A percentile compares a stretch with the other conserved stretches of the same genome.
Evolutionary conservation across 2,329 filamentous ascomycete genomes (phyloP).

Genomic region (Aspergillaceae sp.): DNA sequence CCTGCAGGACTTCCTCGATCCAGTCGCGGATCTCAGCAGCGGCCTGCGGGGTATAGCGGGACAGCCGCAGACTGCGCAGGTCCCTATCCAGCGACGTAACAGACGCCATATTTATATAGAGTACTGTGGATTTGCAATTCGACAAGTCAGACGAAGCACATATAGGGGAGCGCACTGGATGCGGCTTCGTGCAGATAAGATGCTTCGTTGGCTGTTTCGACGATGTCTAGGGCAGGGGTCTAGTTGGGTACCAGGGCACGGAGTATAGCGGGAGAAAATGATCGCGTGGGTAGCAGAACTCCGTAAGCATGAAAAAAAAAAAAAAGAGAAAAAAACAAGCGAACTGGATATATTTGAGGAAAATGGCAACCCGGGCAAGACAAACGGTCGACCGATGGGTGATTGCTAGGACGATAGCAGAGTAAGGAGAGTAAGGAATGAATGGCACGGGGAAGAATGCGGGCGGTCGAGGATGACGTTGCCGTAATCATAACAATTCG

Average conservation of each 20-base stretch:
- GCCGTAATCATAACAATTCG: not conserved
- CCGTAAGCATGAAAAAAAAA: no score
- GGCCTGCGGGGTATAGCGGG: conserved; percentile 84
- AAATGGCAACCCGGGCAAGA: not conserved
- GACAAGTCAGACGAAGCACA: not conserved
- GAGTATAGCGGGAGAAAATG: no score
- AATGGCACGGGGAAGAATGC: not conserved
- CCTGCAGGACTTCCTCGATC: conserved; percentile 75
- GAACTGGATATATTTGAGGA: not conserved
- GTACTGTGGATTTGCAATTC: not conserved
- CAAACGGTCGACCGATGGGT: no score
- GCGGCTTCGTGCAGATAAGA: not conserved
- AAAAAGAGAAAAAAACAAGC: not conserved
- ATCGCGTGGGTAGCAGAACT: no score
- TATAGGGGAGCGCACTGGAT: not conserved
- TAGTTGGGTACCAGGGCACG: not conserved
- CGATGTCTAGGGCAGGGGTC: not conserved
- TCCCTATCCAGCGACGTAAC: conserved; percentile 92
- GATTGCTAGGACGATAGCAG: conserved; percentile 1
- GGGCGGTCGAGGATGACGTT: conserved; percentile 19
- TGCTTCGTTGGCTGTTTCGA: not conserved
- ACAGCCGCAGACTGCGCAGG: conserved; percentile 83
- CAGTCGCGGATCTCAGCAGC: conserved; percentile 76
- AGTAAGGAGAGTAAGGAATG: not conserved
- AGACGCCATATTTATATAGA: conserved; percentile 62